phyloP scores from a whole-genome alignment of 2,329 filamentous ascomycete genomes.

The Fusarium mundagurra region DNA sequence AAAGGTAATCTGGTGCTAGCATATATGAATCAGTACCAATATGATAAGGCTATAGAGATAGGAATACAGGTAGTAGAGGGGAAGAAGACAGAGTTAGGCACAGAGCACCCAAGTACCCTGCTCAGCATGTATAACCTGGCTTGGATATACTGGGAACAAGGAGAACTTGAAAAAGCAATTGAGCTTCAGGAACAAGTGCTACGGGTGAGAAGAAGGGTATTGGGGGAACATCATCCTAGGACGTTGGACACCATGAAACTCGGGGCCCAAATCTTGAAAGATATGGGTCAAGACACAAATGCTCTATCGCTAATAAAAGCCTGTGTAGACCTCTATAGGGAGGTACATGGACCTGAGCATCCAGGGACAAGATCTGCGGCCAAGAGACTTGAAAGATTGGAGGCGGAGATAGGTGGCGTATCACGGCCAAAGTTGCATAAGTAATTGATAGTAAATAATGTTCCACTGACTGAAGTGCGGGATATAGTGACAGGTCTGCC shows the following conservation, averaged over 20 bases:
- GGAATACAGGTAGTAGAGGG: accelerated
- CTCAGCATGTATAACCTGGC: accelerated
- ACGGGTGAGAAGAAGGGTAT: accelerated
- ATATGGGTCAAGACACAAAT: background rate
- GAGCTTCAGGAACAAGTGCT: background rate
- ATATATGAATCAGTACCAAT: accelerated
- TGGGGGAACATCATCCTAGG: background rate
- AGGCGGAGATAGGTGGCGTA: accelerated
- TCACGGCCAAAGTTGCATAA: background rate
- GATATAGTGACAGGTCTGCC: no score
- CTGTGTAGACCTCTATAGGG: background rate
- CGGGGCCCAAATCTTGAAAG: accelerated
- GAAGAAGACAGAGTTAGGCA: accelerated
- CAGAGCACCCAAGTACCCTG: accelerated
- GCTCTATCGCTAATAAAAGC: background rate
- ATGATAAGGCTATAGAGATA: background rate
- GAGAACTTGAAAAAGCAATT: background rate
- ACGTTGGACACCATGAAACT: accelerated
- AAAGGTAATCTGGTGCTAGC: accelerated
- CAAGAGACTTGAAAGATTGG: background rate
- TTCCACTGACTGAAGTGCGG: background rate
- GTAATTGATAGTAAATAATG: background rate
- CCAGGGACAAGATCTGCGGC: background rate
- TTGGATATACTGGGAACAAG: accelerated
- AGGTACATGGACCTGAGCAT: background rate